Conservation (phyloP, 208 protist genomes). For the Leptomonas seymouri region DNA sequence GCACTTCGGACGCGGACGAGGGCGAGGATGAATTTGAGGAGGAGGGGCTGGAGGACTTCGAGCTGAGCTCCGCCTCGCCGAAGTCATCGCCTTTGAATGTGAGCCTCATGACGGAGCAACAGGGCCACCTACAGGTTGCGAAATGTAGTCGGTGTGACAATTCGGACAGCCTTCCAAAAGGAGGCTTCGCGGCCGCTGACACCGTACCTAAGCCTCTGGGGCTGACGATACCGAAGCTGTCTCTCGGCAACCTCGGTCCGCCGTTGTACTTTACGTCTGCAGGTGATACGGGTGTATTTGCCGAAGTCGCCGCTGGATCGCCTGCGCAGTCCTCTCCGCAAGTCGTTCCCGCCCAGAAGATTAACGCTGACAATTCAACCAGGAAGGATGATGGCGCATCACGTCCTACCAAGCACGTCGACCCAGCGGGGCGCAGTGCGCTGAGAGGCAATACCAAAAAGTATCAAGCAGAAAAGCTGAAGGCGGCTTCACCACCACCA, state of each 20-base stretch:
- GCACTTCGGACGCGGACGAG: constrained; percentile 23
- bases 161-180: not conserved
- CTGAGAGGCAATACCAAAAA: not conserved
- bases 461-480: not conserved
- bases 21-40: constrained; percentile 4
- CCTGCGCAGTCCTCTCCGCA: not conserved
- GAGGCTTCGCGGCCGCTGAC: not conserved
- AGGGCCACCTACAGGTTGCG: not conserved
- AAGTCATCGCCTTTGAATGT: constrained; percentile 1
- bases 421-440: not conserved
- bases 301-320: constrained; percentile 12
- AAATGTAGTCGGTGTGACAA: not conserved
- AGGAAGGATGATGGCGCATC: not conserved
- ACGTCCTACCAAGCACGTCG: not conserved
- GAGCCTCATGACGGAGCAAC: not conserved
- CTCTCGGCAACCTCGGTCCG: constrained; percentile 44
- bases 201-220: constrained; percentile 7
- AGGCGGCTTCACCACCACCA: not conserved
- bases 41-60: constrained; percentile 19
- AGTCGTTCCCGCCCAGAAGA: constrained; percentile 1
- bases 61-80: constrained; percentile 16
- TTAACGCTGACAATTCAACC: not conserved
- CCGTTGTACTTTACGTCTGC: constrained; percentile 68
- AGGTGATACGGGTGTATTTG: constrained; percentile 56
- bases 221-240: constrained; percentile 52